phyloP scores from a whole-genome alignment of 2,329 filamentous ascomycete species.

The Colletotrichum ledebouriae region DNA sequence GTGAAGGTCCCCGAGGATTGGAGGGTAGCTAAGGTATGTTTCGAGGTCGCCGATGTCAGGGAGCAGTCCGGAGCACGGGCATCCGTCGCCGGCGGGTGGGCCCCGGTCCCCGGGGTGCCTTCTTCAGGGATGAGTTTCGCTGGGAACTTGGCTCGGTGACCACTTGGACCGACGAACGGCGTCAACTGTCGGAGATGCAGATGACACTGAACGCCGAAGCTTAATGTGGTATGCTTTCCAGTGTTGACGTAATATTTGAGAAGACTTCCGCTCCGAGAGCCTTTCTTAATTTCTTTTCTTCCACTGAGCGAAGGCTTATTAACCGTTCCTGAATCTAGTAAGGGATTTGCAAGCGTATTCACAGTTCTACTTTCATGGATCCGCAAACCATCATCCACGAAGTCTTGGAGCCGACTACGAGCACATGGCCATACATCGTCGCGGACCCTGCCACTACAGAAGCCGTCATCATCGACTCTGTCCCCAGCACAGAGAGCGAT shows the following conservation, averaged over 20 bases:
- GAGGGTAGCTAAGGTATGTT: slow-evolving; percentile 18
- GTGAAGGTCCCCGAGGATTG: not conserved
- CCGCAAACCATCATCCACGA: slow-evolving; percentile 51
- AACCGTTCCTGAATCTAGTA: not conserved
- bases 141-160: slow-evolving; percentile 17
- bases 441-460: slow-evolving; percentile 59
- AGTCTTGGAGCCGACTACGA: slow-evolving; percentile 54
- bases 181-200: slow-evolving; percentile 1
- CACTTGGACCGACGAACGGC: not conserved
- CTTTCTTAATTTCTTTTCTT: not conserved
- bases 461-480: slow-evolving; percentile 45
- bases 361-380: slow-evolving; percentile 1
- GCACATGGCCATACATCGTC: slow-evolving; percentile 69
- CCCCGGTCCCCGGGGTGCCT: slow-evolving; percentile 22
- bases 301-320: not conserved
- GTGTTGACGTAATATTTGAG: not conserved
- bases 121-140: slow-evolving; percentile 1
- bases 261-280: not conserved
- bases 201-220: not conserved
- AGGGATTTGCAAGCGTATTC: not conserved
- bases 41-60: slow-evolving; percentile 37
- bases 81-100: slow-evolving; percentile 27
- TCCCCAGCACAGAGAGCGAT: too few species aligned
- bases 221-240: not conserved
- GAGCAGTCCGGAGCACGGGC: slow-evolving; percentile 32